phyloP scores from a whole-genome alignment of 176 grass and related monocot species.

The Elymus sibiricus region DNA sequence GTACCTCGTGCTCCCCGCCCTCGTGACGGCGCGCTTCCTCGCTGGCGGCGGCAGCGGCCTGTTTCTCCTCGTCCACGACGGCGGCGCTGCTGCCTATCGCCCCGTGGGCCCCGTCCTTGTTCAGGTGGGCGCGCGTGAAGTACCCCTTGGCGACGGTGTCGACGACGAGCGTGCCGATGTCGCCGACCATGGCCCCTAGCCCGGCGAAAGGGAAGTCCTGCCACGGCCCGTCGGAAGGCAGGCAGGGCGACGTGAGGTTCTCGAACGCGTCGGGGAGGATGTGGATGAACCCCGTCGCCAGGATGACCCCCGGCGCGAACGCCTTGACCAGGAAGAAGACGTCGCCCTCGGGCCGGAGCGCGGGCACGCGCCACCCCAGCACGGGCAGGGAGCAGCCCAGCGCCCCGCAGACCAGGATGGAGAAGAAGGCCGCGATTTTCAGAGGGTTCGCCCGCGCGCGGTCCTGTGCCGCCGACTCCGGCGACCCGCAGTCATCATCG shows the following conservation, averaged over 20 bases:
- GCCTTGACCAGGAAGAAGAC: too few species aligned
- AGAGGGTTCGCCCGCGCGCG: conserved; percentile 14
- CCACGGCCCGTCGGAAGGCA: conserved; percentile 31
- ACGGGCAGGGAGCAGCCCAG: conserved; percentile 43
- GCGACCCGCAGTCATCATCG: not conserved
- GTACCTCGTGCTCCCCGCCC: conserved; percentile 10
- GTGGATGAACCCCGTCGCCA: conserved; percentile 57
- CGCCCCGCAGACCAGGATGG: conserved; percentile 51
- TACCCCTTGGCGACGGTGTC: conserved; percentile 62
- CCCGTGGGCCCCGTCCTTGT: not conserved
- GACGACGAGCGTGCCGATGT: conserved; percentile 55
- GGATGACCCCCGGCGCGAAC: conserved; percentile 56
- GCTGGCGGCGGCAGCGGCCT: not conserved
- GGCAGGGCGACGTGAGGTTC: conserved; percentile 19
- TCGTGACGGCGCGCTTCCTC: not conserved
- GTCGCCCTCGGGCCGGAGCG: conserved; percentile 31
- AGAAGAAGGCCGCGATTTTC: conserved; percentile 54
- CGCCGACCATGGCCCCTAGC: conserved; percentile 58
- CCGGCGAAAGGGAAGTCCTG: conserved; percentile 52
- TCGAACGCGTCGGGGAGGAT: conserved; percentile 57
- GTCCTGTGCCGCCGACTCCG: not conserved
- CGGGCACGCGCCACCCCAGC: conserved; percentile 38
- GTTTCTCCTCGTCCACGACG: conserved; percentile 23
- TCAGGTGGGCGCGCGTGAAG: conserved; percentile 37
- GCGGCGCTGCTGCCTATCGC: not conserved